Conservation (phyloP, 441 rosid genomes). For the Rhodomyrtus psidioides region DNA sequence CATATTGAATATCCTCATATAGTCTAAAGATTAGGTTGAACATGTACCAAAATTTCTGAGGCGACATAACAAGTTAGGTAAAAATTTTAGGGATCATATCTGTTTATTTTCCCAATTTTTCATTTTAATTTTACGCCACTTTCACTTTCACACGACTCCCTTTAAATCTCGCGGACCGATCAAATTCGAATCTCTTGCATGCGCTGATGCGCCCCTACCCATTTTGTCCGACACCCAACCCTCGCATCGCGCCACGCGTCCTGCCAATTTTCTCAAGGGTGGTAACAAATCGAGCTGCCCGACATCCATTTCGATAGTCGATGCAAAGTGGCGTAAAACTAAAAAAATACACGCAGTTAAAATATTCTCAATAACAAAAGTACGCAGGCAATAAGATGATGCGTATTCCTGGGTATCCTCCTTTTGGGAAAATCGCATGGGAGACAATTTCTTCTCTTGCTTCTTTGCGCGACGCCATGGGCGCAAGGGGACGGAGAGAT, state of each 20-base stretch:
- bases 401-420: not conserved
- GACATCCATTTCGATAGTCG: not conserved
- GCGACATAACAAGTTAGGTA: rapidly evolving
- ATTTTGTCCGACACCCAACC: too few species aligned
- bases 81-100: rapidly evolving
- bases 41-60: rapidly evolving
- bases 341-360: not conserved
- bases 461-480: not conserved
- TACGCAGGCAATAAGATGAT: not conserved
- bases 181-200: not conserved
- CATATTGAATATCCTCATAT: not conserved
- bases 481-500: not conserved
- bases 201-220: not conserved
- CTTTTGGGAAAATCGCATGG: not conserved
- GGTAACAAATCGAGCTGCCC: too few species aligned
- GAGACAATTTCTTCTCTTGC: not conserved
- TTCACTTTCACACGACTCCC: not conserved
- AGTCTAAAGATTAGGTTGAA: not conserved
- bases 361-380: not conserved
- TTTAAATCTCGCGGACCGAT: rapidly evolving
- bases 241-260: too few species aligned
- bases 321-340: not conserved
- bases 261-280: too few species aligned
- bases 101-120: not conserved
- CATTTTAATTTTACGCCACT: not conserved